Percentiles rank a stretch among this genome's conserved stretches.
phyloP scores from a whole-genome alignment of 1,139 yeast species.

The Blastobotrys raffinosifermentans region DNA sequence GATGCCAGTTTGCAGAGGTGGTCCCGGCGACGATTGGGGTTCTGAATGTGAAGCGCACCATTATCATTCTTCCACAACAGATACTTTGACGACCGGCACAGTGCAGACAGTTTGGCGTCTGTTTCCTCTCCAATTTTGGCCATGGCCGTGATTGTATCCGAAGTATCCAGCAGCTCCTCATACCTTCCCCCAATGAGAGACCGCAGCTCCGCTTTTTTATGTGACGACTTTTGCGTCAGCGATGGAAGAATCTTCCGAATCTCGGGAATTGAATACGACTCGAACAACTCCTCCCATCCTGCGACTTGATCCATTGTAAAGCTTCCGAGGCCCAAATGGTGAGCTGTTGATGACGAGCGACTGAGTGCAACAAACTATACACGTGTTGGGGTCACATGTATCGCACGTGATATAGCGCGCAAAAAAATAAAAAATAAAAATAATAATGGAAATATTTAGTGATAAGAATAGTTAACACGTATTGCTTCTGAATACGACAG shows the following conservation, averaged over 20 bases:
- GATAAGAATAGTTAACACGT: too few species aligned
- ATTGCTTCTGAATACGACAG: too few species aligned
- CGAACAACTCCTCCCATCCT: constrained; percentile 27
- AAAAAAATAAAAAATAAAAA: too few species aligned
- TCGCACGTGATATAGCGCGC: too few species aligned
- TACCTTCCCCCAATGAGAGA: constrained; percentile 59
- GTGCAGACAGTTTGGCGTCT: constrained; percentile 21
- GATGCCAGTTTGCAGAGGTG: constrained; percentile 10
- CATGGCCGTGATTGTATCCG: constrained; percentile 61
- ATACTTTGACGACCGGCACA: constrained; percentile 17
- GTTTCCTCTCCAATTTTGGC: constrained; percentile 34
- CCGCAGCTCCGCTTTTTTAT: constrained; percentile 44
- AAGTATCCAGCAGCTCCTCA: constrained; percentile 60
- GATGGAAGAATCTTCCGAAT: constrained; percentile 21
- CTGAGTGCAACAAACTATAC: too few species aligned
- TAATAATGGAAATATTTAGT: too few species aligned
- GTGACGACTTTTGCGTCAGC: constrained; percentile 19
- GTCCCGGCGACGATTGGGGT: background rate
- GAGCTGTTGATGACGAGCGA: too few species aligned
- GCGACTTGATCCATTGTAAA: too few species aligned
- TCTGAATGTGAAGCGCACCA: constrained; percentile 8
- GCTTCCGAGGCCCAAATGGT: too few species aligned
- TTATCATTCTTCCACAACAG: constrained; percentile 19
- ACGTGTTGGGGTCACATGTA: too few species aligned
- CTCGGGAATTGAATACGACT: constrained; percentile 21